Base-by-base conservation (phyloP, 768 basidiomycete genomes). In the Dictyophora rubrovolvata region DNA sequence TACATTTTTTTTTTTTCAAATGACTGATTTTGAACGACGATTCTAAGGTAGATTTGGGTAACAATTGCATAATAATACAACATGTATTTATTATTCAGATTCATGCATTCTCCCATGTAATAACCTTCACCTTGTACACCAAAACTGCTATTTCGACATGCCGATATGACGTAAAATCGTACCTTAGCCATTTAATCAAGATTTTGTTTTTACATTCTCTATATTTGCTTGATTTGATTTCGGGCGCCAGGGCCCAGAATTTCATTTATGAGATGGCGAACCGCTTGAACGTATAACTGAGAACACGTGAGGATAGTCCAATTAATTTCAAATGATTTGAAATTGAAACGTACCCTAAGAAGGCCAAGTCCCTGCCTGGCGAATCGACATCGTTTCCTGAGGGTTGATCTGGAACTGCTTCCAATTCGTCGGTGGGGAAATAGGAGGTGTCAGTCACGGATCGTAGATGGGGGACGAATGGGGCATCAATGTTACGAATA, bases 391-490 rank as follows among this genome's bases (percentile, higher is more conserved):
- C 76, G 11, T 67, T 71, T 16, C 67, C 71, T 3, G 68, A 68
- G 9, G 76, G 74, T 55, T 77, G 73, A 33, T 82, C 81, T 0
- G 77, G 72, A 12, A 71, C 85, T 71, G 93, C 88, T 59, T 94
- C 90, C 56, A 94, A 79, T 65, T 95, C 92, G 61, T 96, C 93
- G 1, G 89, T 93, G 0, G 94, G 94, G 81, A 96, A 96, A 74
- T 96, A 96, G n/a, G 92, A 93, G 1, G 94, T 96, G 64, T 97
- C 94, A 36, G 93, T 94, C 67, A 94, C 88, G 8, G 89, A 93
- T 46, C 87, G 82, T 34, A 98, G 77, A 59, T 92, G 89, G 18
- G 96, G 95, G n/a, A 99, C 86, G 71, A 97, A 98, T 5, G 95
- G 96, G 3, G 93, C 83, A 66, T 94, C 93, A 61, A 99, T 95